Conservation (phyloP, 1,139 yeast genomes). For the Taiozyma sp. region DNA sequence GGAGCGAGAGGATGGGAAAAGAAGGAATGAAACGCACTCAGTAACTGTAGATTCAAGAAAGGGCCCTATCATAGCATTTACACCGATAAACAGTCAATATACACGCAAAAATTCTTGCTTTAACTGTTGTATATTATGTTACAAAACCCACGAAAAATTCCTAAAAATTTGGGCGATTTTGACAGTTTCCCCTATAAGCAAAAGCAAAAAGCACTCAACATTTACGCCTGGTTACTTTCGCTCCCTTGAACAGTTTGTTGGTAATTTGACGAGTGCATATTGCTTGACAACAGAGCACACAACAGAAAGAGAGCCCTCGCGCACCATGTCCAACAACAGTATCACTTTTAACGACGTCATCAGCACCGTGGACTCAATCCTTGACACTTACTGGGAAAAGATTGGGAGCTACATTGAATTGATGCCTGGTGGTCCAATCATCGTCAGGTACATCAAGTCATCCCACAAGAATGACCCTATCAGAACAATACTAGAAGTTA, state of each 20-base stretch:
- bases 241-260: too few relatives aligned
- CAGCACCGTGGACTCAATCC: not conserved
- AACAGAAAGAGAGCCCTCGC: too few relatives aligned
- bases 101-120: too few relatives aligned
- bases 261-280: too few relatives aligned
- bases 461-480: conserved; percentile 94
- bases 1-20: too few relatives aligned
- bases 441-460: conserved; percentile 75
- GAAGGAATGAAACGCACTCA: too few relatives aligned
- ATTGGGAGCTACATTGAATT: conserved; percentile 11
- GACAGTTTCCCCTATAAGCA: not conserved
- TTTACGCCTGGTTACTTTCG: not conserved
- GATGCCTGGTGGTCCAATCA: conserved; percentile 79
- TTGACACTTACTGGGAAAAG: not conserved
- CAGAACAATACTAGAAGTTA: conserved; percentile 77
- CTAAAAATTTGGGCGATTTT: not conserved
- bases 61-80: too few relatives aligned
- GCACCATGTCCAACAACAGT: not conserved
- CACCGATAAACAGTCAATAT: too few relatives aligned
- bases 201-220: not conserved
- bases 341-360: not conserved
- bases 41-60: too few relatives aligned
- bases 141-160: not conserved
- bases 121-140: too few relatives aligned
- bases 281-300: too few relatives aligned